Evolutionary conservation across 129 eudicot genomes (phyloP), one percentile per base, ranked within the genome.

Genomic region (Saussurea involucrata): DNA sequence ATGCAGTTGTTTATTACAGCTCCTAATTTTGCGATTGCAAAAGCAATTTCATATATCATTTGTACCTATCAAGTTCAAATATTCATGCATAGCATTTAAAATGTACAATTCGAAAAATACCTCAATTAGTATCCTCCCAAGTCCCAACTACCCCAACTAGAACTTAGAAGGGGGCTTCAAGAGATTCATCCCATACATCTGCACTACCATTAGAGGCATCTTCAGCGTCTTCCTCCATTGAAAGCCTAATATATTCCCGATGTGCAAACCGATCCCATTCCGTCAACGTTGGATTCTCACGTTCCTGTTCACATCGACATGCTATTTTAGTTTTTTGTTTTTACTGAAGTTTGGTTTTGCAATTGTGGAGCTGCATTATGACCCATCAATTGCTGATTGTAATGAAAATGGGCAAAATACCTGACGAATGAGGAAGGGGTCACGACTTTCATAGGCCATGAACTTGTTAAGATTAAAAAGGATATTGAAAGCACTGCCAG

Each of bases 241-340:
- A 89, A 71, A 89, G 90, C 86, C 93, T 83, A 55, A 89, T 89
- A 78, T 89, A 93, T 73, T 93, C 98, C 79, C 98, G 81, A 76
- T 90, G 98, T 3, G 98, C 98, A 82, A 93, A 93, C 12, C 98
- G 92, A 72, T 93, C 98, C 98, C 98, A 93, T 68, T 93, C 98
- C 8, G 97, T 93, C 88, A 88, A 87, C 58, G 86, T 86, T 12
- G 98, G 98, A 73, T 93, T 93, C 87, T 93, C 98, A 6, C 98
- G 96, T 88, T 93, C 98, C 98, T 93, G 87, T 58, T 42, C 31
- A 63, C 63, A 72, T 20, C 33, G 36, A 28, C 18, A 31, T 36
- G 9, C 63, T n/a, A 64, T 27, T 22, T 24, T 28, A 20, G 61
- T 15, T 27, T 64, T 36, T 63, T 33, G 17, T 10, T 63, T 63